phyloP scores from a whole-genome alignment of 257 asterid species.

The Anisodus acutangulus region DNA sequence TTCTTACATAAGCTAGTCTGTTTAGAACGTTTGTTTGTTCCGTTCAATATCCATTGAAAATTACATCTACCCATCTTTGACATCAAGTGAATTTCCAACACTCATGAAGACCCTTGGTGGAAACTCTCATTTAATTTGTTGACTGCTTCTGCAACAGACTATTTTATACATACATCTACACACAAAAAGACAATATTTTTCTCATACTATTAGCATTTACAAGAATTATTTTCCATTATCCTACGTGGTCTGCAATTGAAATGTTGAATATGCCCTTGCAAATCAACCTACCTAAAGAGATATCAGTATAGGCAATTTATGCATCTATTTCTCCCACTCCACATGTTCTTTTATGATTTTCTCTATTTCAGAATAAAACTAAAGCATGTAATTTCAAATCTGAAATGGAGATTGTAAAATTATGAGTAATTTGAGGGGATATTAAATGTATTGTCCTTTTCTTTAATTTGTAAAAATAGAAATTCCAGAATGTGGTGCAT shows the following conservation, averaged over 20 bases:
- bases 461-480: not conserved
- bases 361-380: no score
- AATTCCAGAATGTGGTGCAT: not conserved
- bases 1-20: not conserved
- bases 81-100: not conserved
- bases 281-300: not conserved
- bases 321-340: no score
- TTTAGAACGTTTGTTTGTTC: not conserved
- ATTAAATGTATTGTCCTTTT: not conserved
- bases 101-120: conserved; percentile 16
- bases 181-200: no score
- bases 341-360: no score
- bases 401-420: not conserved
- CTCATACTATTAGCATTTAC: no score
- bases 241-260: not conserved
- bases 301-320: not conserved
- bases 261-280: not conserved
- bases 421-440: not conserved
- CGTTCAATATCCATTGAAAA: conserved; percentile 8
- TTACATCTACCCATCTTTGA: not conserved
- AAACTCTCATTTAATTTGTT: conserved; percentile 4
- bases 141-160: not conserved
- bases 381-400: not conserved
- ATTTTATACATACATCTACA: no score
- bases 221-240: not conserved